These are phyloP conservation scores for Rhizophora mangle DNA, from an alignment of 345 rosid species.

Conservation along the genomic window DNA sequence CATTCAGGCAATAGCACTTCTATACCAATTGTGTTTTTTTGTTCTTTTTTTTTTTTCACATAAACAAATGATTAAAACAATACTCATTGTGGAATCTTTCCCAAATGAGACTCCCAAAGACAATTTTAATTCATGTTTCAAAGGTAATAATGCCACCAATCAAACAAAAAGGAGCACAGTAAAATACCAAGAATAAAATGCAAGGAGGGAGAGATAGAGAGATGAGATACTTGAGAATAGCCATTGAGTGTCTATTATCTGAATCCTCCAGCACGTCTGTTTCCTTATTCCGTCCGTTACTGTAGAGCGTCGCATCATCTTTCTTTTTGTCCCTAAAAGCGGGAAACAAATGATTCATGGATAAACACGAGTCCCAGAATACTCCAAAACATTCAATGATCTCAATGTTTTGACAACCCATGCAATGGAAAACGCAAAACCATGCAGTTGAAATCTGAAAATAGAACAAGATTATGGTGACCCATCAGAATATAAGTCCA, in stretches of 20 bases:
- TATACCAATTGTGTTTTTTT: too few relatives aligned
- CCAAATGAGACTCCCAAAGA: too few relatives aligned
- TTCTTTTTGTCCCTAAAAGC: constrained; percentile 3
- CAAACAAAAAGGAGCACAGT: not conserved
- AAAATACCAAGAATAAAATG: not conserved
- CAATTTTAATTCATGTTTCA: not conserved
- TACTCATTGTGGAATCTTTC: too few relatives aligned
- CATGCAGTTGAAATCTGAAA: too few relatives aligned
- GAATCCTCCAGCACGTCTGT: not conserved
- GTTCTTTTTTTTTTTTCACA: too few relatives aligned
- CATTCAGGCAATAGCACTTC: too few relatives aligned
- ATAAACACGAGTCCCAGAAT: not conserved
- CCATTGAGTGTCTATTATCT: not conserved
- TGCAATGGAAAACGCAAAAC: too few relatives aligned
- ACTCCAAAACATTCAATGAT: too few relatives aligned
- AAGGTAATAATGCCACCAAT: not conserved
- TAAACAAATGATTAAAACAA: too few relatives aligned
- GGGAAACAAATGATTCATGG: not conserved
- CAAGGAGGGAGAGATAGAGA: not conserved
- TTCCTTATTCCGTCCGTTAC: not conserved
- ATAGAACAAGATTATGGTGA: too few relatives aligned
- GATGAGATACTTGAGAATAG: constrained; percentile 13
- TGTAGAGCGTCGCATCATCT: not conserved
- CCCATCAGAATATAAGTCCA: too few relatives aligned
- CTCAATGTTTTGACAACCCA: too few relatives aligned